Evolutionary conservation across 2,329 filamentous ascomycete genomes (phyloP), one percentile per base, ranked within the genome.

Genomic region (Pseudocercospora cruenta): DNA sequence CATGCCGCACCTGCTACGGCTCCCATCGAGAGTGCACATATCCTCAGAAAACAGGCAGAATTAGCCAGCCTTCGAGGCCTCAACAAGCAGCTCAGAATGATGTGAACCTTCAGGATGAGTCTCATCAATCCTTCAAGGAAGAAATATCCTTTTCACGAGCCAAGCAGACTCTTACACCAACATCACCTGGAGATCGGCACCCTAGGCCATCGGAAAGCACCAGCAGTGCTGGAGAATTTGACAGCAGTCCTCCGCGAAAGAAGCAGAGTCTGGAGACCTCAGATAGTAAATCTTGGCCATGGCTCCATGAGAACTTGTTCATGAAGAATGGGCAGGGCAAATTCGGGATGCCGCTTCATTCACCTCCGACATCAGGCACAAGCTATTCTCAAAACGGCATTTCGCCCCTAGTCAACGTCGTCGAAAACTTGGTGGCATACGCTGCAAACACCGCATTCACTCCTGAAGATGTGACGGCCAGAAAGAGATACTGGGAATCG

Each of bases 281-380:
- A 36, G 33, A 65, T 54, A 62, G 55, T 28, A 43, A 36, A 16
- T 28, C 64, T 2, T 66, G 66, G 66, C 66, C 64, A 28, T 68
- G 66, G 66, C 58, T 65, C 1, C 66, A 68, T 24, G 63, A 68
- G 36, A 63, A 66, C 21, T 36, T 66, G 24, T 68, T 58, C 58
- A 62, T 68, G 63, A 16, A 43, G 61, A 39, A 58, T 10, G 33
- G 33, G n/a, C 33, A 43, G 51, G 39, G 61, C n/a, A 33, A 7
- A 22, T 28, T 16, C 33, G 31, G 19, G 10, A 39, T 12, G 55
- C 24, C 49, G 14, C 14, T 28, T n/a, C 49, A 28, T 24, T 16
- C 24, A 24, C n/a, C 49, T 24, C 14, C 49, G 9, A 24, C 49
- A 10, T 7, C n/a, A 22, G 22, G 19, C 49, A 14, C 49, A 24